Evolutionary conservation across 169 alveolate genomes (phyloP).

Genomic region (Plasmodium cynomolgi): DNA sequence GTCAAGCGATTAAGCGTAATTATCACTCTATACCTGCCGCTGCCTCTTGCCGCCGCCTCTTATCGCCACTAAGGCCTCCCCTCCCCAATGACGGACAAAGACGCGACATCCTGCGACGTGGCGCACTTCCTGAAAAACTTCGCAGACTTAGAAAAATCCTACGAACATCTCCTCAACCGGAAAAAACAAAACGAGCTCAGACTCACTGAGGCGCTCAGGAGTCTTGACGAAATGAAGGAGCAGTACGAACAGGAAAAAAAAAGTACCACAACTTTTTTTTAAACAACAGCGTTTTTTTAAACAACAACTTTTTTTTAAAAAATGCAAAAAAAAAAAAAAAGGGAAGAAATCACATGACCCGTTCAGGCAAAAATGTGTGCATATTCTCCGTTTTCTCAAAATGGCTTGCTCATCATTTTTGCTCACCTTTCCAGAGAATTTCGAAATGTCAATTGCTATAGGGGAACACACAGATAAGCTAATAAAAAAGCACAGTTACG

Average conservation of each 20-base stretch:
- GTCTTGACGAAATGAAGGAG: constrained; percentile 41
- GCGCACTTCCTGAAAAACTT: constrained; percentile 50
- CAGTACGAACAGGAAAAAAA: constrained; percentile 71
- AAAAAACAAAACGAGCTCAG: constrained; percentile 54
- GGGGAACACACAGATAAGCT: constrained; percentile 59
- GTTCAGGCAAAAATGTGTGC: neutral
- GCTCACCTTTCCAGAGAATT: constrained; percentile 6
- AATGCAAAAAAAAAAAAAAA: constrained; percentile 2
- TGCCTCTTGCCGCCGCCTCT: neutral
- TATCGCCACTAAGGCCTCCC: neutral
- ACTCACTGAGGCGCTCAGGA: constrained; percentile 22
- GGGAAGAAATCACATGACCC: neutral
- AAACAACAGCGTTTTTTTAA: neutral
- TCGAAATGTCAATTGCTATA: constrained; percentile 31
- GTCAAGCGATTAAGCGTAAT: neutral
- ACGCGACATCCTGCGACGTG: constrained; percentile 24
- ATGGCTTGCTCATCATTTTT: neutral
- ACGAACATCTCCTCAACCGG: constrained; percentile 44
- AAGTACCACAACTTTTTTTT: constrained; percentile 16
- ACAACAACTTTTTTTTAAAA: neutral
- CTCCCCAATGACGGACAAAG: neutral
- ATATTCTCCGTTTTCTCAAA: neutral
- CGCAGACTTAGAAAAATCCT: constrained; percentile 58
- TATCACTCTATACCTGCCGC: neutral
- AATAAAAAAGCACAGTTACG: constrained; percentile 38